Base-by-base conservation (phyloP, 108 stramenopile species). In the Mayamaea pseudoterrestris region DNA sequence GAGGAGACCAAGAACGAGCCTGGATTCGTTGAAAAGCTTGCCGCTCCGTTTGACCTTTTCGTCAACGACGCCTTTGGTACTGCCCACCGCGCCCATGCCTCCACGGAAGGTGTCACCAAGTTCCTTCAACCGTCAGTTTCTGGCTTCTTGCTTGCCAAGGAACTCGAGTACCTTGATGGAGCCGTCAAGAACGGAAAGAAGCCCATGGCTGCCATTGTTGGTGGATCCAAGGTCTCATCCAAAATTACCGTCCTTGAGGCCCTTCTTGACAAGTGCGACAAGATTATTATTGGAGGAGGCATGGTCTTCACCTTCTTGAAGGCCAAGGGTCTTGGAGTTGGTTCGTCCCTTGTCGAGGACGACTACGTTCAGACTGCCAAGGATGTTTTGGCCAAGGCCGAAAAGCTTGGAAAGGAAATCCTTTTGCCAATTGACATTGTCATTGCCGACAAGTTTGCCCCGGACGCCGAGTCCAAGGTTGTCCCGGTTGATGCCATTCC, bases 61-160 rank as follows among this genome's bases (percentile, higher is more conserved):
- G 97, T 99, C 53, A 98, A 98, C 75, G 99, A 99, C 65, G 99
- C 99, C 43, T 99, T 99, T 68, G 99, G 99, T 44, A 99, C 99
- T 40, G 99, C 99, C 62, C 99, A 99, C 80, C 94, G 99, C 58
- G 99, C 97, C 49, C 99, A 99, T 69, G 94, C 94, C 50, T 95
- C 94, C 58, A 99, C 96, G 34, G 97, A 98, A 77, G 99, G 99
- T 65, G 97, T 99, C 22, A 86, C 88, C 77, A 90, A 88, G 78
- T 86, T 74, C 83, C 76, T 93, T 41, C 61, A 72, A 36, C 76
- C 91, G 34, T 72, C 80, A 35, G 94, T 93, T 16, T 78, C 84
- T 36, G 96, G 96, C 58, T 93, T 91, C 77, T 75, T 95, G 46
- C 66, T 99, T 48, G 93, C 92, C 35, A 95, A 98, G 91, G 99